These are phyloP conservation scores for Aspergillus avenaceus DNA, from an alignment of 495 filamentous ascomycete species.

Conservation along the genomic window DNA sequence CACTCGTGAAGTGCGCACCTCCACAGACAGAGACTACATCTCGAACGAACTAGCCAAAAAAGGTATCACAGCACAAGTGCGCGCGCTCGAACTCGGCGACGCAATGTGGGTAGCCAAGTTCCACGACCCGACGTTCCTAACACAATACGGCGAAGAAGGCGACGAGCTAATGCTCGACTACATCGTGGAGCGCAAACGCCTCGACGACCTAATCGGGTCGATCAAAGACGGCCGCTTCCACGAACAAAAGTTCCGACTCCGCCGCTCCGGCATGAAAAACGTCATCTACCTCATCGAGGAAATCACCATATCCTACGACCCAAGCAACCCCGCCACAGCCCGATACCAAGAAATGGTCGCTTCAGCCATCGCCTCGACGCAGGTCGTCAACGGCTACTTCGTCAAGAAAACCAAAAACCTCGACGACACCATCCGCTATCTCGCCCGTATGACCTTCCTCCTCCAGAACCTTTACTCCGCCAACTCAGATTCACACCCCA, in stretches of 20 bases:
- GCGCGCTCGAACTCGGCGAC: conserved; percentile 70
- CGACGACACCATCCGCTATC: conserved; percentile 77
- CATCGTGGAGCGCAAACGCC: conserved; percentile 78
- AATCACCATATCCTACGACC: conserved; percentile 48
- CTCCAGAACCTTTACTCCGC: conserved; percentile 57
- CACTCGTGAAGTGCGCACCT: conserved; percentile 72
- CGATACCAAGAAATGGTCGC: conserved; percentile 63
- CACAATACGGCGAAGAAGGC: conserved; percentile 57
- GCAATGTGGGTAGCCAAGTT: conserved; percentile 77
- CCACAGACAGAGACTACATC: conserved; percentile 75
- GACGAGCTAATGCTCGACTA: conserved; percentile 75
- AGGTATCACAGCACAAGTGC: conserved; percentile 61
- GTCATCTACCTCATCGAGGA: conserved; percentile 83
- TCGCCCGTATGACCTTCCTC: conserved; percentile 69
- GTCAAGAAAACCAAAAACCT: conserved; percentile 72
- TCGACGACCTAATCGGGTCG: conserved; percentile 74
- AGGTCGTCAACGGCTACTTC: conserved; percentile 80
- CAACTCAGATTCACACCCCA: conserved; percentile 1
- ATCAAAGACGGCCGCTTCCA: conserved; percentile 83
- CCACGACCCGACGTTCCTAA: conserved; percentile 52
- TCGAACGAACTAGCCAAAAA: conserved; percentile 64
- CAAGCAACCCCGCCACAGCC: conserved; percentile 27
- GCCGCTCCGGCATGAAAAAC: conserved; percentile 66
- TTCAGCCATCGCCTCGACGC: conserved; percentile 72
- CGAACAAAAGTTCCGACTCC: conserved; percentile 81